Base-by-base conservation (phyloP, 768 basidiomycete species). In the Hortiboletus campestris region DNA sequence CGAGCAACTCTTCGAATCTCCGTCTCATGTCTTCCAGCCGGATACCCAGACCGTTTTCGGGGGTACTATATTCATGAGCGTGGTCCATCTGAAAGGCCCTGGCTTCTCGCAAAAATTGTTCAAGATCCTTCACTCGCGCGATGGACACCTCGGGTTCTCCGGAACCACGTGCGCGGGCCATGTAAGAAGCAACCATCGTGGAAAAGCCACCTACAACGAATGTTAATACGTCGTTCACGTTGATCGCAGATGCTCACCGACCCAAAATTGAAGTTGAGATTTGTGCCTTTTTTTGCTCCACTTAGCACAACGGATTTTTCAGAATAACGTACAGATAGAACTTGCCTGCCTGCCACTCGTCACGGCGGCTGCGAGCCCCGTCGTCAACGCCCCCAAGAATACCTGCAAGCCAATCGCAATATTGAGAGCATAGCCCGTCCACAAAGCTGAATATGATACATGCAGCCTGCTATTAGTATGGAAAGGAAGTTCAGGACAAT, bases 81-180 rank as follows among this genome's bases (percentile, higher is more conserved):
- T 78, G 66, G 59, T 89, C 88, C 63, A 87, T 72, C 48, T 76
- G 62, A 60, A 85, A 86, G 3, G 82, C 80, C 42, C 77, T 64
- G 36, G 77, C 76, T 58, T 88, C 84, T 28, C 88, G 84, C 25
- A 89, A 72, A 60, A 84, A 91, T 20, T 83, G 78, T 22, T 88
- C 84, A 2, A 90, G 75, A 54, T 85, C 84, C 57, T 84, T 83
- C 5, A 75, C 75, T 12, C 82, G 79, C 4, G 73, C 66, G 31
- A 77, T 74, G 0, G 85, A 86, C n/a, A 78, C 49, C 57, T 89
- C 85, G 2, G 89, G 89, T 60, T 90, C 88, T 36, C 81, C 80
- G 0, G 86, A 83, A 12, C 87, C 86, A 28, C 87, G 81, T 25
- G 80, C 77, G 13, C 84, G 82, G 4, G 88, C 89, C 25, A 91